These are phyloP conservation scores for Coemansia sp. DNA, from an alignment of 192 early-diverging fungal genomes.

Conservation along the genomic window DNA sequence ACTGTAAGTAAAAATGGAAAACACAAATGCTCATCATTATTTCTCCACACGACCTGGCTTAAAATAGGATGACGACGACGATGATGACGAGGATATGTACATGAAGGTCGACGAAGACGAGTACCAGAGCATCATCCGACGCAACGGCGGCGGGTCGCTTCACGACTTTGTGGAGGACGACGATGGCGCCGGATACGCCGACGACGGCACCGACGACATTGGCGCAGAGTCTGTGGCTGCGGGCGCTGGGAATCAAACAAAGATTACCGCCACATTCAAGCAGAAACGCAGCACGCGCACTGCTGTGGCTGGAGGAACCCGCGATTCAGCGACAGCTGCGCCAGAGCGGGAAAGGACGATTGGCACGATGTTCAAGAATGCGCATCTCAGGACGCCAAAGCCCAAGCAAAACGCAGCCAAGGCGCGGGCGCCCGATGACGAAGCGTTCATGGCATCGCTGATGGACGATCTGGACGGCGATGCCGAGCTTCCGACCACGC, in stretches of 20 bases:
- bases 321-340: not conserved
- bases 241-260: conserved; percentile 1
- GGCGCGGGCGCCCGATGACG: conserved; percentile 28
- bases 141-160: conserved; percentile 7
- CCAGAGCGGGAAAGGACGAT: conserved; percentile 14
- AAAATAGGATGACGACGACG: conserved; percentile 17
- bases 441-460: conserved; percentile 49
- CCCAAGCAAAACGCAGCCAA: not conserved
- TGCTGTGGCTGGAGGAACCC: not conserved
- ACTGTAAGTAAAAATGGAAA: too few species aligned
- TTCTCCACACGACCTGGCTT: not conserved
- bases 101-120: conserved; percentile 49
- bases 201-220: conserved; percentile 35
- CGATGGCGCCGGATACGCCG: conserved; percentile 41
- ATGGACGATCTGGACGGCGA: conserved; percentile 30
- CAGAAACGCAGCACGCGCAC: not conserved
- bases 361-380: conserved; percentile 45
- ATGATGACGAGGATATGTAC: conserved; percentile 28
- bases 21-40: not conserved
- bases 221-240: conserved; percentile 15
- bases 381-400: conserved; percentile 26
- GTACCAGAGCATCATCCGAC: conserved; percentile 28
- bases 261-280: not conserved
- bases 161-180: conserved; percentile 56
- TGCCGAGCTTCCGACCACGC: conserved; percentile 30